Base-by-base conservation (phyloP, 2,329 filamentous ascomycete genomes). In the Pleomassaria siparia region DNA sequence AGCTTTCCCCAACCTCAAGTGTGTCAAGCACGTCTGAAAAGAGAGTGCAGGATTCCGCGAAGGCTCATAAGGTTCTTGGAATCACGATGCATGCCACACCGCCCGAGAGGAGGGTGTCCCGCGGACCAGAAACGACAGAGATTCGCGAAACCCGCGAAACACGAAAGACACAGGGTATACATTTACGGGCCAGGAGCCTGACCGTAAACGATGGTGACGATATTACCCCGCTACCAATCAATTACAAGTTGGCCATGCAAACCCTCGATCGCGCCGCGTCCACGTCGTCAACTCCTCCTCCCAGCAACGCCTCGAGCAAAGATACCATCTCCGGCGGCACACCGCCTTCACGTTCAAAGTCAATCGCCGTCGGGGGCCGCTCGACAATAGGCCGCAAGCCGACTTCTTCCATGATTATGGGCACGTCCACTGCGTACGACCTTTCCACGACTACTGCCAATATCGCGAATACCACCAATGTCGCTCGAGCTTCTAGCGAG, bases 21-120 rank as follows among this genome's bases (percentile, higher is more conserved):
- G 60, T 62, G 40, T 66, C 66, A 62, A 66, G 58, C 59, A 37
- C 58, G 55, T 64, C 59, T 8, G 65, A 68, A 53, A 58, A 41
- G 29, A 59, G 59, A 40, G 49, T 46, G 32, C 60, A 58, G 43
- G 63, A 69, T 42, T 59, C 63, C 45, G 60, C 62, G 11, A 75
- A 76, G 51, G 71, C 73, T 21, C 72, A 74, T 59, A 72, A 64
- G 51, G 62, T 74, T 15, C 61, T 75, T 40, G 72, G 73, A 15
- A 65, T 74, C 29, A 54, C 62, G 10, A 46, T 57, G 46, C 49
- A 53, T 32, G 43, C 57, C 11, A 50, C 53, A 18, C 50, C 58
- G 13, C 48, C 52, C 12, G 63, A 63, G 18, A 60, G 50, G 44
- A 54, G 50, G 18, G 49, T 47, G 15, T 54, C 56, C 35, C 54